These are phyloP conservation scores for Massarina eburnea DNA, from an alignment of 2,329 filamentous ascomycete genomes.

Conservation along the genomic window DNA sequence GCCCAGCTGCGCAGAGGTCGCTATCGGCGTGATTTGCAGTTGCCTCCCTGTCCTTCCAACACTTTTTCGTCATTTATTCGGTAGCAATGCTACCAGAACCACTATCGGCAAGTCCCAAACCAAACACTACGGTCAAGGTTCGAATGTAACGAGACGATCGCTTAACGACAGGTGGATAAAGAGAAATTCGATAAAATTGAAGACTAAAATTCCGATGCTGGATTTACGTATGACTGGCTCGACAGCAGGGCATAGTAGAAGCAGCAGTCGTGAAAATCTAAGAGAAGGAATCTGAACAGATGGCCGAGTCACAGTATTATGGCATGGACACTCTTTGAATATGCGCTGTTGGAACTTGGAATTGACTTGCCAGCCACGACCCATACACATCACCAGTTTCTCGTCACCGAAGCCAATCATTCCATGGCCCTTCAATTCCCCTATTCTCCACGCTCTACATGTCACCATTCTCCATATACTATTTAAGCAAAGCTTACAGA, in stretches of 20 bases:
- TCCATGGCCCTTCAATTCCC: too few species aligned
- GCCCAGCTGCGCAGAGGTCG: background rate
- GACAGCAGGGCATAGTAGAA: background rate
- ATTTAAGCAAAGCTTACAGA: too few species aligned
- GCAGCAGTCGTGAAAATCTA: background rate
- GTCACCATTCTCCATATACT: too few species aligned
- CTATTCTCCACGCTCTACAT: too few species aligned
- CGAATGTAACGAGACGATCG: background rate
- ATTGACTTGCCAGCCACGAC: too few species aligned
- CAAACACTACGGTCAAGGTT: background rate
- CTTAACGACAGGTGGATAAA: background rate
- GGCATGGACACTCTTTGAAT: too few species aligned
- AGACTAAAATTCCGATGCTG: background rate
- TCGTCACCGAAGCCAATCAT: too few species aligned
- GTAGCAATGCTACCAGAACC: background rate
- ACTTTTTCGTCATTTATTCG: background rate
- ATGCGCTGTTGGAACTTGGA: too few species aligned
- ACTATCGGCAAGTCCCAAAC: background rate
- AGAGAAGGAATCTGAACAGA: background rate
- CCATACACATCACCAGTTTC: too few species aligned
- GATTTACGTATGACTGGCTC: background rate
- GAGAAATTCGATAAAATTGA: background rate
- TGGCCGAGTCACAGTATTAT: too few species aligned
- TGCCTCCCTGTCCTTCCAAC: background rate
- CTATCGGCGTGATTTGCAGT: constrained; percentile 1